phyloP scores from a whole-genome alignment of 2,329 filamentous ascomycete genomes.

The Colletotrichum musicola region DNA sequence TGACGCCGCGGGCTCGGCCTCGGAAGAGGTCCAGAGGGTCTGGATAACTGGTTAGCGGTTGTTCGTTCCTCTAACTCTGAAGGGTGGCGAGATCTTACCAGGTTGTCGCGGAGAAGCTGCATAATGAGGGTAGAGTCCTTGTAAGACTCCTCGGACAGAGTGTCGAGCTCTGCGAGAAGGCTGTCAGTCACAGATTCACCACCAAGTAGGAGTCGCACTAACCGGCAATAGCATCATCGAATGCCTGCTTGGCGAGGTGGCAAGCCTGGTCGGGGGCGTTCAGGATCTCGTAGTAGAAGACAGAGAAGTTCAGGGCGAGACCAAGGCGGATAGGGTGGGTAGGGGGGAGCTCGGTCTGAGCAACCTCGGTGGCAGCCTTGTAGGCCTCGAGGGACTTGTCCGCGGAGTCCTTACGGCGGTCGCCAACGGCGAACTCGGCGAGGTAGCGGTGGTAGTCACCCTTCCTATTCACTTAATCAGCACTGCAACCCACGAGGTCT shows the following conservation, averaged over 20 bases:
- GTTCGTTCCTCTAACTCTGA: neutral
- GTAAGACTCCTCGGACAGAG: constrained; percentile 98
- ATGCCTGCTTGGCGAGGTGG: constrained; percentile 96
- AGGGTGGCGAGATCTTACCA: constrained; percentile 68
- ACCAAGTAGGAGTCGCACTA: constrained; percentile 39
- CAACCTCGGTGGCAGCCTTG: constrained; percentile 92
- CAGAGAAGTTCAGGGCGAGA: constrained; percentile 94
- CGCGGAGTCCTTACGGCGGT: constrained; percentile 95
- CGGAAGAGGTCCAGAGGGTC: constrained; percentile 99
- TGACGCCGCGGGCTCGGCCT: constrained; percentile 83
- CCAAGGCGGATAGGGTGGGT: constrained; percentile 95
- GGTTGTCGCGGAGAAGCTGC: constrained; percentile 97
- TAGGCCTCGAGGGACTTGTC: constrained; percentile 96
- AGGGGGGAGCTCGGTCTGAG: constrained; percentile 87
- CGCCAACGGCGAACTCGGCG: constrained; percentile 93
- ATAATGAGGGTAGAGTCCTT: constrained; percentile 99
- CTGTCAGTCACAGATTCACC: constrained; percentile 42
- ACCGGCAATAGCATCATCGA: constrained; percentile 94
- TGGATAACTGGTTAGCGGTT: constrained; percentile 56
- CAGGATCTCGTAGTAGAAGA: constrained; percentile 99
- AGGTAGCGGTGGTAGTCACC: constrained; percentile 99
- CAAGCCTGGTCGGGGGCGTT: constrained; percentile 98
- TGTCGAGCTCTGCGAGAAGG: constrained; percentile 81
- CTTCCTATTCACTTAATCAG: constrained; percentile 75
- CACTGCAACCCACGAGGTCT: neutral